Evolutionary conservation across 306 rosid species (phyloP).

Genomic region (Acacia crassicarpa): DNA sequence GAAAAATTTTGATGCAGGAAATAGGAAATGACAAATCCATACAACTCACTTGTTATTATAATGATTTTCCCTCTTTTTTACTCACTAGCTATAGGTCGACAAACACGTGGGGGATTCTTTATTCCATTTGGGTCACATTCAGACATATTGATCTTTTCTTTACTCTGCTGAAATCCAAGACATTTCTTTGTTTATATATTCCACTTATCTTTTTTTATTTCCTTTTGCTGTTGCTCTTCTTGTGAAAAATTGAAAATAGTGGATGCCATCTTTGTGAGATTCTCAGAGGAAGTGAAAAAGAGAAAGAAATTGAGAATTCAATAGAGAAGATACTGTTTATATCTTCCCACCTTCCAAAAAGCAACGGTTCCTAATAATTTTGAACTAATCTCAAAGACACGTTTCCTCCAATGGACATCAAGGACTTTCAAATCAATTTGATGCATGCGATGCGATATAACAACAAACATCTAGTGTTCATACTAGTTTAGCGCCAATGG

Average conservation of each 20-base stretch:
- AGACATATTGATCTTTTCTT: conserved; percentile 28
- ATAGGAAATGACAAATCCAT: too few relatives aligned
- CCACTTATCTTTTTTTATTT: neutral
- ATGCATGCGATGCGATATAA: neutral
- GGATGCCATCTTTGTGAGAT: conserved; percentile 44
- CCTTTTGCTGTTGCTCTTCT: conserved; percentile 30
- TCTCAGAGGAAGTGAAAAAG: conserved; percentile 8
- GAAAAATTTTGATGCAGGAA: too few relatives aligned
- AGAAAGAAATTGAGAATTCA: conserved; percentile 13
- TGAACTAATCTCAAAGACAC: neutral
- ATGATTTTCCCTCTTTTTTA: neutral
- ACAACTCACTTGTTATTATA: too few relatives aligned
- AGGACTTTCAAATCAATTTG: neutral
- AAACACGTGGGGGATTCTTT: conserved; percentile 25
- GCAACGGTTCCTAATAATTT: neutral
- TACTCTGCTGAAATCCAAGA: neutral
- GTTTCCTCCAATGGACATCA: neutral
- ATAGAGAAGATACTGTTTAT: conserved; percentile 18
- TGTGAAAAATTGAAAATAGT: conserved; percentile 43
- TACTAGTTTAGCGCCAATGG: neutral
- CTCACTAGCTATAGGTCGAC: conserved; percentile 4
- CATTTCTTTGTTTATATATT: conserved; percentile 32
- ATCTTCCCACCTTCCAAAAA: conserved; percentile 5
- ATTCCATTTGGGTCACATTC: conserved; percentile 38
- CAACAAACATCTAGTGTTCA: neutral